phyloP scores from a whole-genome alignment of 164 flowering plant genomes.

The Aristolochia californica region DNA sequence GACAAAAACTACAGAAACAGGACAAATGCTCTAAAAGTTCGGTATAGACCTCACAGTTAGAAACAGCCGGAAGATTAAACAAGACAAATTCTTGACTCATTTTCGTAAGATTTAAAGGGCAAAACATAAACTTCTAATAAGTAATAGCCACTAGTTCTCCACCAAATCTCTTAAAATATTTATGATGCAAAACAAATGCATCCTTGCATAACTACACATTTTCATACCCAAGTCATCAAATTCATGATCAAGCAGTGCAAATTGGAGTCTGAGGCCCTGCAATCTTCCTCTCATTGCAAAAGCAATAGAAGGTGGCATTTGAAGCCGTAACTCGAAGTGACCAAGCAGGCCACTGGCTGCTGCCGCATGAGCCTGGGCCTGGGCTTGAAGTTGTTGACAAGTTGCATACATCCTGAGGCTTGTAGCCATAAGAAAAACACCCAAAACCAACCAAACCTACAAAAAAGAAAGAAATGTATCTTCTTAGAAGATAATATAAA shows the following conservation, averaged over 20 bases:
- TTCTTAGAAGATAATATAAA: background rate
- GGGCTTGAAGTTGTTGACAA: slow-evolving; percentile 97
- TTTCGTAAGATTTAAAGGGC: no score
- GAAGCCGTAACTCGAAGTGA: slow-evolving; percentile 76
- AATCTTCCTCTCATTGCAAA: slow-evolving; percentile 85
- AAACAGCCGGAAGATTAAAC: no score
- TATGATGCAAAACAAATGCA: no score
- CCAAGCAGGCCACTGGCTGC: slow-evolving; percentile 82
- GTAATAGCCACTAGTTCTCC: no score
- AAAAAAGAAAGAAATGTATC: slow-evolving; percentile 3
- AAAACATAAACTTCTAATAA: no score
- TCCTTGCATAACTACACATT: no score
- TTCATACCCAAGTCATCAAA: slow-evolving; percentile 99
- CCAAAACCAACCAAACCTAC: slow-evolving; percentile 94
- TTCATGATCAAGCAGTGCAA: slow-evolving; percentile 98
- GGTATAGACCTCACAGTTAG: no score
- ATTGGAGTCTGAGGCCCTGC: slow-evolving; percentile 91
- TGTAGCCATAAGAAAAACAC: slow-evolving; percentile 85
- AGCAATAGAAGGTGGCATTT: slow-evolving; percentile 86
- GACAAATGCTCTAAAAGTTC: no score
- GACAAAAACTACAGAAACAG: no score
- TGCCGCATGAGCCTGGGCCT: slow-evolving; percentile 81
- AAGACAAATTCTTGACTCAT: no score
- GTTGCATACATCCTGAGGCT: slow-evolving; percentile 92
- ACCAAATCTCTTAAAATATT: no score